Conservation (phyloP, 2,329 filamentous ascomycete genomes). For the Colletotrichum orchidophilum region DNA sequence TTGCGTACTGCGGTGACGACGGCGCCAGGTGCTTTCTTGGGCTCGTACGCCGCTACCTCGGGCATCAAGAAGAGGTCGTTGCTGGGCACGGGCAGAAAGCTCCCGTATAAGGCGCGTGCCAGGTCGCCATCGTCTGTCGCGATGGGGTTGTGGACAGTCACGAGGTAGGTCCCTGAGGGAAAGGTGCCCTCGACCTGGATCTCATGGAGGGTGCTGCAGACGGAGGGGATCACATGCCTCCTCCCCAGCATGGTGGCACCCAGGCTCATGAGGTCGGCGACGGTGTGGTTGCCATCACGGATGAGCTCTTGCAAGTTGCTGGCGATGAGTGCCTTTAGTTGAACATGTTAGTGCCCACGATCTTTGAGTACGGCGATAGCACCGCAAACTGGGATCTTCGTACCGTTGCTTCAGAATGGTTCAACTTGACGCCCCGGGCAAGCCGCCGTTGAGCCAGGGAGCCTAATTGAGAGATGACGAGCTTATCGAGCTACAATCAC, state of each 20-base stretch:
- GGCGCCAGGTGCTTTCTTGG: slow-evolving; percentile 79
- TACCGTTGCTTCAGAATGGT: slow-evolving; percentile 89
- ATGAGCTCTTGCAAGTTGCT: slow-evolving; percentile 95
- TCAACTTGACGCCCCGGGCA: slow-evolving; percentile 86
- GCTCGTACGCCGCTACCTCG: slow-evolving; percentile 71
- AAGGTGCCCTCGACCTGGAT: slow-evolving; percentile 97
- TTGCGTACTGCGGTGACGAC: slow-evolving; percentile 75
- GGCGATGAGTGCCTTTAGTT: slow-evolving; percentile 76
- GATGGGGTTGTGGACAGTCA: slow-evolving; percentile 93
- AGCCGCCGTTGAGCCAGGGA: slow-evolving; percentile 87
- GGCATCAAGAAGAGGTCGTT: slow-evolving; percentile 73
- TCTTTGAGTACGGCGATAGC: not conserved
- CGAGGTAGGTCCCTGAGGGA: slow-evolving; percentile 87
- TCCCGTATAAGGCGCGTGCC: slow-evolving; percentile 87
- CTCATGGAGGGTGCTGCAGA: slow-evolving; percentile 80
- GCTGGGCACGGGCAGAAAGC: slow-evolving; percentile 84
- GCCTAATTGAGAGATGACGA: slow-evolving; percentile 89
- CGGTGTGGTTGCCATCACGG: slow-evolving; percentile 92
- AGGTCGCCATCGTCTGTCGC: slow-evolving; percentile 87
- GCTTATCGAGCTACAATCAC: slow-evolving; percentile 84
- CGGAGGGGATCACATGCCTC: slow-evolving; percentile 87
- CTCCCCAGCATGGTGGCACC: slow-evolving; percentile 93
- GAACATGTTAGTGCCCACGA: slow-evolving; percentile 21
- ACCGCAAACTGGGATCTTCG: slow-evolving; percentile 28
- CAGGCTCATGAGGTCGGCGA: slow-evolving; percentile 92